Evolutionary conservation across 192 early-diverging fungal species (phyloP).

Genomic region (Podochytrium sp.): DNA sequence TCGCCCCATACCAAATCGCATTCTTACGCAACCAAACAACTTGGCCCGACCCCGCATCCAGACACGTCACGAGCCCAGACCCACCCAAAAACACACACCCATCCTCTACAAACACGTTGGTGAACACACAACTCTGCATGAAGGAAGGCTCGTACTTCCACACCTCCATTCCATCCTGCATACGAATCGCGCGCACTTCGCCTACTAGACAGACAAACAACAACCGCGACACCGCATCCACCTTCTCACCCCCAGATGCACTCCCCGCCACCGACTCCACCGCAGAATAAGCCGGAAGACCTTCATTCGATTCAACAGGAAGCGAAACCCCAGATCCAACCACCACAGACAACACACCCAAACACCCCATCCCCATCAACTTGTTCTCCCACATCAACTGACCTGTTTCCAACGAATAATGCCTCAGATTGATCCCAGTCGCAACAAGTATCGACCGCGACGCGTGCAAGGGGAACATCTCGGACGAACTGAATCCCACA

Average conservation of each 20-base stretch:
- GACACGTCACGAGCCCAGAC: background rate
- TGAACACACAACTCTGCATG: background rate
- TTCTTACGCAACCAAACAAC: background rate
- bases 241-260: background rate
- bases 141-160: constrained; percentile 1
- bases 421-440: background rate
- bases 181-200: background rate
- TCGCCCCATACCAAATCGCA: too few relatives aligned
- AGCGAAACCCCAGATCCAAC: background rate
- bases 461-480: background rate
- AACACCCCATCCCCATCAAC: constrained; percentile 12
- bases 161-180: background rate
- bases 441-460: background rate
- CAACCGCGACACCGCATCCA: background rate
- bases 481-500: background rate
- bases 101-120: background rate
- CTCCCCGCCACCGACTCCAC: background rate
- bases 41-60: constrained; percentile 3
- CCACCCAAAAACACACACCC: background rate
- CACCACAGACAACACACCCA: background rate
- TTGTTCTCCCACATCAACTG: constrained; percentile 8
- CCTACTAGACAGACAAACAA: background rate
- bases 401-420: background rate
- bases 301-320: background rate
- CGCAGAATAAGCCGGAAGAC: background rate